A percentile compares a stretch with the other conserved stretches of the same genome.
phyloP scores from a whole-genome alignment of 352 stramenopile species.

The Phytophthora crassamura region DNA sequence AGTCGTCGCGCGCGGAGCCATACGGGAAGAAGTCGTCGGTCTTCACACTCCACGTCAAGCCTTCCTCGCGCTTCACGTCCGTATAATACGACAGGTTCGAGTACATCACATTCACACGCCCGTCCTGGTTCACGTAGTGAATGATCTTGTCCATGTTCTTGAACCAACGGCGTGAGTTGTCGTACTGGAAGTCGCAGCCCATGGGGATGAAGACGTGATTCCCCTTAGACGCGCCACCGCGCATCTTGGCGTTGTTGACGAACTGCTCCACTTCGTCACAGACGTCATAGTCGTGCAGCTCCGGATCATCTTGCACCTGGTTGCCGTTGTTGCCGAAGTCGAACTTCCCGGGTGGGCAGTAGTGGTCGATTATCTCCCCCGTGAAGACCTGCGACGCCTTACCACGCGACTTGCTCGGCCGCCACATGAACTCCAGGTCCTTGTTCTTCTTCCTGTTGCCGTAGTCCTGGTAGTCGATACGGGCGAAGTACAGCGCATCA shows the following conservation, averaged over 20 bases:
- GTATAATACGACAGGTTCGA: slow-evolving; percentile 97
- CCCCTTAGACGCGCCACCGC: slow-evolving; percentile 74
- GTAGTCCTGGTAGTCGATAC: slow-evolving; percentile 98
- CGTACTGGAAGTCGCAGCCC: slow-evolving; percentile 95
- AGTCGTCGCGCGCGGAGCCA: slow-evolving; percentile 91
- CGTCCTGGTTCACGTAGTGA: slow-evolving; percentile 93
- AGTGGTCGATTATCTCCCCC: slow-evolving; percentile 88
- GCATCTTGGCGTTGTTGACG: slow-evolving; percentile 71
- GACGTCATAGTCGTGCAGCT: slow-evolving; percentile 91
- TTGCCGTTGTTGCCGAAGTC: slow-evolving; percentile 73
- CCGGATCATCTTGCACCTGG: slow-evolving; percentile 88
- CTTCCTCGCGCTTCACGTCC: slow-evolving; percentile 90
- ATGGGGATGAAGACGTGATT: slow-evolving; percentile 92
- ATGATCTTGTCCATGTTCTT: slow-evolving; percentile 98
- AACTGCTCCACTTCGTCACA: slow-evolving; percentile 89
- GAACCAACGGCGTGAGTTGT: slow-evolving; percentile 91
- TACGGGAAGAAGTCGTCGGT: slow-evolving; percentile 98
- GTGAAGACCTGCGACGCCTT: slow-evolving; percentile 88
- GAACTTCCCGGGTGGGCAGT: slow-evolving; percentile 77
- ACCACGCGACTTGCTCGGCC: slow-evolving; percentile 86
- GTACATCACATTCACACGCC: slow-evolving; percentile 95
- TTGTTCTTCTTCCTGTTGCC: slow-evolving; percentile 84
- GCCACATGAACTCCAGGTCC: slow-evolving; percentile 96
- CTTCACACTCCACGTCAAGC: slow-evolving; percentile 87
- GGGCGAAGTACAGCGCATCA: slow-evolving; percentile 97